Base-by-base conservation (phyloP, 352 stramenopile genomes). In the Blastocystis sp. region DNA sequence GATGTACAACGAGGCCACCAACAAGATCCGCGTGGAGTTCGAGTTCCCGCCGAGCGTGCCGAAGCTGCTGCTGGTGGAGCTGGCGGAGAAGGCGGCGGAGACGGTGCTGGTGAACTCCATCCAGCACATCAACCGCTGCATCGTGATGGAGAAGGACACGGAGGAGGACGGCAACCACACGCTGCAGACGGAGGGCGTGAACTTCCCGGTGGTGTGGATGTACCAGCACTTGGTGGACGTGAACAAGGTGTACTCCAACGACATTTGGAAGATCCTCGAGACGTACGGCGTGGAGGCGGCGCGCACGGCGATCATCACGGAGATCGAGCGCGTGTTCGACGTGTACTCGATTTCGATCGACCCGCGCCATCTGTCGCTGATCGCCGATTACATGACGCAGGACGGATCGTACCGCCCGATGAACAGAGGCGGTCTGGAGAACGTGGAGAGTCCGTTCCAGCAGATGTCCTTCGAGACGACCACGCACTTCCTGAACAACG, bases 401-500 rank as follows among this genome's bases (percentile, higher is more conserved):
- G 93, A 97, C 90, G 98, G 98, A 60, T 96, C 94, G 81, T 94
- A 93, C 79, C 69, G 90, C 10, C 51, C 91, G 9, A 76, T 94
- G 70, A 99, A 99, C 93, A 95, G 97, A 74, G 97, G 95, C 79
- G 97, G 97, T 80, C 99, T 99, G 95, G 93, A 94, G 76, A 94
- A 98, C 90, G 96, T 96, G 91, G 95, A 95, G 76, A 98, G 95
- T 45, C 94, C 96, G 31, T 97, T 98, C 91, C 94, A 99, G 91
- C 96, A 99, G 92, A 99, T 99, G 94, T 98, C 96, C 92, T 99
- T 99, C 92, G 98, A 99, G 93, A 99, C 97, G 55, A 99, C 97
- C 35, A 97, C 97, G 90, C 96, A 97, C 55, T 99, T 99, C 92
- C 93, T 99, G 81, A 98, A 96, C 12, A 93, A 98, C 80, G 97